A percentile compares a stretch with the other conserved stretches of the same genome.
Conservation (phyloP, 1,284 basidiomycete species). For the Ganoderma lingzhi region DNA sequence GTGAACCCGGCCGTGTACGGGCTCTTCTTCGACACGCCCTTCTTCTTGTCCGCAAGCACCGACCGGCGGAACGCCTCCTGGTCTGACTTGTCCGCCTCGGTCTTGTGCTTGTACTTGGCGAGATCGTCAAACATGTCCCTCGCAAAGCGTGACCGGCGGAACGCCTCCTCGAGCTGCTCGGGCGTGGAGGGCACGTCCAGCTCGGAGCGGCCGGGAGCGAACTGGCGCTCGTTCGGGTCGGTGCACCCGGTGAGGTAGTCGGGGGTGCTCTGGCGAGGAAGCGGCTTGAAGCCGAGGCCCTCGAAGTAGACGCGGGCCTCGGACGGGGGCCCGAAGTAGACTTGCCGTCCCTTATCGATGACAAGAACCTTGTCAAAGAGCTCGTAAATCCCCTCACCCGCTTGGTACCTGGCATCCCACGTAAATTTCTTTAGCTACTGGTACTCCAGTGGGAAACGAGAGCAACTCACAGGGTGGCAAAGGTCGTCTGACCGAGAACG, state of each 20-base stretch:
- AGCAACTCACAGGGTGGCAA: slow-evolving; percentile 72
- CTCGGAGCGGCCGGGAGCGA: slow-evolving; percentile 73
- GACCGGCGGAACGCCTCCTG: slow-evolving; percentile 82
- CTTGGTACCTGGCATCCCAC: slow-evolving; percentile 71
- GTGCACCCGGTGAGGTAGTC: slow-evolving; percentile 88
- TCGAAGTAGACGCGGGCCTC: slow-evolving; percentile 85
- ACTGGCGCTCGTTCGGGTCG: slow-evolving; percentile 88
- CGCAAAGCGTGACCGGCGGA: slow-evolving; percentile 62
- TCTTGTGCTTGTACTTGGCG: slow-evolving; percentile 69
- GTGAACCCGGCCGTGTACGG: slow-evolving; percentile 88
- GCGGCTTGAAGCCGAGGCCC: slow-evolving; percentile 75
- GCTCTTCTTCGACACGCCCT: slow-evolving; percentile 83
- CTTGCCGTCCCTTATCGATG: slow-evolving; percentile 84
- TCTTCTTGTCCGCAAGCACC: slow-evolving; percentile 83
- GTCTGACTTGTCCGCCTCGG: slow-evolving; percentile 70
- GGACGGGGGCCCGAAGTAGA: slow-evolving; percentile 80
- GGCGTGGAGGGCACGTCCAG: slow-evolving; percentile 78
- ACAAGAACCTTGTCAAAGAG: slow-evolving; percentile 71
- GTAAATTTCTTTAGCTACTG: background rate
- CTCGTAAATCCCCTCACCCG: slow-evolving; percentile 79
- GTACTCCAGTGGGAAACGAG: background rate
- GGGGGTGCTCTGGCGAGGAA: slow-evolving; percentile 76
- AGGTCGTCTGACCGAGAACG: slow-evolving; percentile 76
- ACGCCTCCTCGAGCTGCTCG: slow-evolving; percentile 76
- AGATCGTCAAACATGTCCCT: slow-evolving; percentile 58